Evolutionary conservation across 306 rosid species (phyloP), one percentile per base, ranked within the genome.

Genomic region (Phaseolus lunatus): DNA sequence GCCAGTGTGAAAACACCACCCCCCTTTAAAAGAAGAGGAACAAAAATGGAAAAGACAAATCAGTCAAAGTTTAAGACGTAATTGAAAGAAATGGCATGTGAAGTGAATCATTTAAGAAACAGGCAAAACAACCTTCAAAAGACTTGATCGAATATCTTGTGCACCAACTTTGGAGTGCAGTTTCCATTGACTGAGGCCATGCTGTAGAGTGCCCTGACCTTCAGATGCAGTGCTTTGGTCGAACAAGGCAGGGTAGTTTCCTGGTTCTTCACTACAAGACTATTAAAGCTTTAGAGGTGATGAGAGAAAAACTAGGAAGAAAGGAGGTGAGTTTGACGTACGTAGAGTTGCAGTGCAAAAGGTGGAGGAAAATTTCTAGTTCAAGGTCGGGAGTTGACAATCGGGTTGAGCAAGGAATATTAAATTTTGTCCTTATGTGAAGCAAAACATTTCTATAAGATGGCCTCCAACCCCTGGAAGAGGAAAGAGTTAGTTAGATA

Each of bases 401-500:
- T 82, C 81, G 88, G 81, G 85, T 79, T 22, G 97, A 95, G 87
- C 97, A 95, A 62, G 87, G 90, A 83, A 95, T 82, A 62, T 84
- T 82, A 8, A 95, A 73, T 81, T 83, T 91, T 67, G 84, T 88
- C 78, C 93, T 85, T 66, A 92, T 87, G 62, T 89, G 88, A 84
- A 92, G 97, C 85, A 95, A 85, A 59, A 92, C 92, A 79, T 87
- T 88, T 85, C 96, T 90, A 80, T 95, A 95, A 63, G 99, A 88
- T 27, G 99, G 99, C 80, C 97, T 89, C 97, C 97, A 92, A 75
- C 99, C 99, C 92, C 97, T 91, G 77, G 56, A 18, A 53, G 33
- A 16, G 27, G 39, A 22, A 62, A 70, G 47, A 16, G 29, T 10
- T 35, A 11, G 35, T n/a, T 24, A 18, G 22, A 50, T 50, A 0